Evolutionary conservation across 225 moss, liverwort and hornwort genomes (phyloP).

Genomic region (Rhytidiadelphus loreus): DNA sequence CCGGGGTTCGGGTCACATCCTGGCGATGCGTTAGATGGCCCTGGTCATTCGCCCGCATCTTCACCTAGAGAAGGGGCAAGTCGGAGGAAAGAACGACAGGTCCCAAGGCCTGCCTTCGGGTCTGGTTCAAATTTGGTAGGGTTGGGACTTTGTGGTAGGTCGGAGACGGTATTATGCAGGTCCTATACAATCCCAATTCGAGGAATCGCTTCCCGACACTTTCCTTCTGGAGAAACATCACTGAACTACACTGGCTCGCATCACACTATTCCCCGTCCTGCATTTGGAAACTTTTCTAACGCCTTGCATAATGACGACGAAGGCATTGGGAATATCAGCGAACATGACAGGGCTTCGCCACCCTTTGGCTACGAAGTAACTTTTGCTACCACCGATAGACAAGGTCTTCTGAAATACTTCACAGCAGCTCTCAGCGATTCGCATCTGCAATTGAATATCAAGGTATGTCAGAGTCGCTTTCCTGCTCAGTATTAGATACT

Average conservation of each 20-base stretch:
- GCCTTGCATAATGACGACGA: constrained; percentile 46
- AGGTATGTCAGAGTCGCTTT: constrained; percentile 28
- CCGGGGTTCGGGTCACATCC: constrained; percentile 39
- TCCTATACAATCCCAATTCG: constrained; percentile 25
- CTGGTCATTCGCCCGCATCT: constrained; percentile 14
- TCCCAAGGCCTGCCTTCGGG: constrained; percentile 70
- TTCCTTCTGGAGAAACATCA: constrained; percentile 7
- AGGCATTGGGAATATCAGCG: constrained; percentile 22
- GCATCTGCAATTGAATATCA: constrained; percentile 74
- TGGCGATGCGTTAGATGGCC: constrained; percentile 11
- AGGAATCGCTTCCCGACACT: not conserved
- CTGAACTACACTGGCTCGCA: not conserved
- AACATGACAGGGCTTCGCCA: constrained; percentile 37
- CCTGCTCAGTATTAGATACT: not conserved
- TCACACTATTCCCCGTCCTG: constrained; percentile 52
- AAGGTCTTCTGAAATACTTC: constrained; percentile 78
- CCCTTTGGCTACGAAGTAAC: constrained; percentile 79
- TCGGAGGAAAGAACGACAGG: not conserved
- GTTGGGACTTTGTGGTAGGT: constrained; percentile 46
- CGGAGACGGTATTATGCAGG: constrained; percentile 17
- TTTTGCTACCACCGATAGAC: constrained; percentile 82
- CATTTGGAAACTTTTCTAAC: constrained; percentile 55
- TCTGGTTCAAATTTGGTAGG: constrained; percentile 70
- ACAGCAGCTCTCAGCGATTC: constrained; percentile 71
- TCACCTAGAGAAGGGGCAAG: constrained; percentile 5